Evolutionary conservation across 441 rosid species (phyloP).

Genomic region (Euphorbia schlechtendalii): DNA sequence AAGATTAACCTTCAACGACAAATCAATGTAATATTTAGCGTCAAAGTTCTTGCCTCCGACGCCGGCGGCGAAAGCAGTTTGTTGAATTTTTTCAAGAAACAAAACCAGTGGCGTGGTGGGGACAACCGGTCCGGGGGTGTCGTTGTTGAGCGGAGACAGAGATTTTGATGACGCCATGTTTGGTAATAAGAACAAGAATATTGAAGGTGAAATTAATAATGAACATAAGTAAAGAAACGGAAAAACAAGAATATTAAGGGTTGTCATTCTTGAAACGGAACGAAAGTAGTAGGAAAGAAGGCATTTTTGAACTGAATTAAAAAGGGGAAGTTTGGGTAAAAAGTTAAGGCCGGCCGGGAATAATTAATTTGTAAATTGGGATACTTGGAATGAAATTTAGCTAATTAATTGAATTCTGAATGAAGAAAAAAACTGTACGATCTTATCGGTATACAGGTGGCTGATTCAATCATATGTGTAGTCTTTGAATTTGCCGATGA

Average conservation of each 20-base stretch:
- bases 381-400: too few species aligned
- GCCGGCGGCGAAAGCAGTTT: slow-evolving; percentile 37
- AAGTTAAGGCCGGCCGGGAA: slow-evolving; percentile 1
- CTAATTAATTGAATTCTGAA: too few species aligned
- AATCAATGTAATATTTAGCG: slow-evolving; percentile 62
- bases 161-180: slow-evolving; percentile 16
- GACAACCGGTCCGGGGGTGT: slow-evolving; percentile 27
- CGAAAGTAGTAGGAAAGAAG: background rate
- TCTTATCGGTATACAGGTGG: too few species aligned
- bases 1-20: slow-evolving; percentile 47
- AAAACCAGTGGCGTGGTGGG: slow-evolving; percentile 33
- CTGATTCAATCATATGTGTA: too few species aligned
- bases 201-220: background rate
- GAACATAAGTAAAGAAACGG: background rate
- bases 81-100: slow-evolving; percentile 61
- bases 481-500: too few species aligned
- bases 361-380: background rate
- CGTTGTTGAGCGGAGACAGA: slow-evolving; percentile 2
- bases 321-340: background rate
- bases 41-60: slow-evolving; percentile 40
- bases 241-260: background rate
- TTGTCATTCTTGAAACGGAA: slow-evolving; percentile 7
- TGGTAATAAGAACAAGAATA: background rate
- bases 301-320: background rate
- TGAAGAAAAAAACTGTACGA: too few species aligned